Evolutionary conservation across 768 basidiomycete species (phyloP).

Genomic region (Austroboletus eburneus): DNA sequence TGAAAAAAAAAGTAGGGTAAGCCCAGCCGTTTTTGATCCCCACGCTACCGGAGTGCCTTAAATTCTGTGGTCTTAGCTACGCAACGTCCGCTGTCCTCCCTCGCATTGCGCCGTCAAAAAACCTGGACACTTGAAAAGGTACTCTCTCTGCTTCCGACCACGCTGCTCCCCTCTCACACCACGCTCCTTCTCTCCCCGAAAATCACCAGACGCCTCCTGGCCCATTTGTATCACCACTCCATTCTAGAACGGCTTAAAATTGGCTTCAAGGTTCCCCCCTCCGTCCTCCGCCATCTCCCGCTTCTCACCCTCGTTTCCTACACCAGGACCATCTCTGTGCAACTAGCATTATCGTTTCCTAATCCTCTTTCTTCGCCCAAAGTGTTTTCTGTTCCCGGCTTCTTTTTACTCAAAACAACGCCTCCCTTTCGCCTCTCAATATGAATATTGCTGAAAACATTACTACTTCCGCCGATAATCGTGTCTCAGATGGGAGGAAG

Average conservation of each 20-base stretch:
- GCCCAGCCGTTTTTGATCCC: constrained; percentile 34
- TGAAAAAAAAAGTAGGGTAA: constrained; percentile 35
- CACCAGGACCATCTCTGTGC: constrained; percentile 61
- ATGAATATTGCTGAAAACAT: constrained; percentile 73
- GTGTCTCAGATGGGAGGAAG: constrained; percentile 66
- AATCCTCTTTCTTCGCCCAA: constrained; percentile 45
- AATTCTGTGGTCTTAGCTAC: constrained; percentile 35
- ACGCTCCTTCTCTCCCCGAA: constrained; percentile 20
- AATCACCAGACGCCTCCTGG: constrained; percentile 40
- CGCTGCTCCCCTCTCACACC: constrained; percentile 11
- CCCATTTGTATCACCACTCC: constrained; percentile 80
- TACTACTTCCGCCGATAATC: constrained; percentile 71
- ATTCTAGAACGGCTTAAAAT: constrained; percentile 73
- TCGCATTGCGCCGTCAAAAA: constrained; percentile 30
- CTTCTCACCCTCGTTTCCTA: constrained; percentile 20
- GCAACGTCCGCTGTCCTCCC: constrained; percentile 29
- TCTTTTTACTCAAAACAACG: constrained; percentile 50
- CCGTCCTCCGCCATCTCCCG: constrained; percentile 12
- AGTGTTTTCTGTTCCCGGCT: constrained; percentile 51
- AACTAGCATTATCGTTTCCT: constrained; percentile 55
- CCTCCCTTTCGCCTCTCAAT: constrained; percentile 41
- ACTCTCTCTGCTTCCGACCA: constrained; percentile 25
- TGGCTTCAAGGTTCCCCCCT: constrained; percentile 55
- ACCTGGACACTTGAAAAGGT: constrained; percentile 40
- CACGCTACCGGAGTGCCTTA: constrained; percentile 40